phyloP scores from a whole-genome alignment of 1,284 basidiomycete species.

The Wallemia ichthyophaga region DNA sequence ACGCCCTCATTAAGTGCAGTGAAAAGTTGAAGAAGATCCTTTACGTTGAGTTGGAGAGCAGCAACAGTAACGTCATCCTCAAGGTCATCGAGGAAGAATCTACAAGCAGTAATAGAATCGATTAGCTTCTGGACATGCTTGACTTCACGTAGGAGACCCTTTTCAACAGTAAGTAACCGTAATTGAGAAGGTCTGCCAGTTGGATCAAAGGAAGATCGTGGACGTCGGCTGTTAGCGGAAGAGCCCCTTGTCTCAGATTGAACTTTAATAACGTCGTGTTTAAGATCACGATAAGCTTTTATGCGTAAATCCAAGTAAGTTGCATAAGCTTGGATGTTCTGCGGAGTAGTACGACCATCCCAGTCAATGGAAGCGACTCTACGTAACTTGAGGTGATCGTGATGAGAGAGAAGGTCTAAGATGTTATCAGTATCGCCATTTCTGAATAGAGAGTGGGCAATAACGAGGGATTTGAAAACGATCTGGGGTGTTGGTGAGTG shows the following conservation, averaged over 20 bases:
- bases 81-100: conserved; percentile 80
- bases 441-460: conserved; percentile 80
- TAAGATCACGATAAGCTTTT: conserved; percentile 59
- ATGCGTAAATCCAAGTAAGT: conserved; percentile 69
- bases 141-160: conserved; percentile 74
- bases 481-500: conserved; percentile 22
- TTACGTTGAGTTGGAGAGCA: conserved; percentile 80
- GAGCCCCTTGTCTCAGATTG: conserved; percentile 62
- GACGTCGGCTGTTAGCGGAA: conserved; percentile 20
- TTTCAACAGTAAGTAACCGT: conserved; percentile 75
- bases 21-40: conserved; percentile 81
- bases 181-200: conserved; percentile 28
- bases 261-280: conserved; percentile 72
- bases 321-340: conserved; percentile 64
- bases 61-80: conserved; percentile 71
- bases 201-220: not conserved
- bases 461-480: conserved; percentile 85
- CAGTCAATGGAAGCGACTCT: not conserved
- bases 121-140: conserved; percentile 68
- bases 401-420: conserved; percentile 43
- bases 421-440: conserved; percentile 78
- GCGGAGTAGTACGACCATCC: conserved; percentile 48
- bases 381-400: conserved; percentile 27
- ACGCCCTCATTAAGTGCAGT: conserved; percentile 94
- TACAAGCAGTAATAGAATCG: conserved; percentile 55